phyloP scores from a whole-genome alignment of 257 asterid genomes.

The Fraxinus quadrangulata region DNA sequence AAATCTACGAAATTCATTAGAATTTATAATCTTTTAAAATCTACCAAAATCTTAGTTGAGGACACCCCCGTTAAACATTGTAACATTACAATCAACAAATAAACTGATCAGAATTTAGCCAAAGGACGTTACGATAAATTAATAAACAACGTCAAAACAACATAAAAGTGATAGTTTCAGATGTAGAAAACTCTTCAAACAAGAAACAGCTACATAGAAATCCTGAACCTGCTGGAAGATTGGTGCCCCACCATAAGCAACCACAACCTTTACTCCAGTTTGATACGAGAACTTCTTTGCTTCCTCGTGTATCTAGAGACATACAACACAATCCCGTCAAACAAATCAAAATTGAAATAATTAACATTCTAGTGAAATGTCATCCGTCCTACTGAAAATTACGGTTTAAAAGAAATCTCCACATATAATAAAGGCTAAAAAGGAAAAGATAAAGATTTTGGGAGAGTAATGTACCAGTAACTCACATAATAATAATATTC shows the following conservation, averaged over 20 bases:
- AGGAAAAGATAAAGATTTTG: not conserved
- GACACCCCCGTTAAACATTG: too few relatives aligned
- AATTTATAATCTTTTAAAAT: too few relatives aligned
- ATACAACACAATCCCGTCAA: not conserved
- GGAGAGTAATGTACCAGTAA: not conserved
- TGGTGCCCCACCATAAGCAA: conserved; percentile 79
- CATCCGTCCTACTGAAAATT: not conserved
- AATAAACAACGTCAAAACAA: too few relatives aligned
- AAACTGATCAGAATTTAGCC: not conserved
- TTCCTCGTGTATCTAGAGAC: conserved; percentile 66
- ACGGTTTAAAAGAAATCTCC: not conserved
- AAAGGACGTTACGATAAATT: not conserved
- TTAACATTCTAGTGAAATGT: not conserved
- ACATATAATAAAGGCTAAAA: not conserved
- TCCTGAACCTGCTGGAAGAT: conserved; percentile 51
- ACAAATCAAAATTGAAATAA: not conserved
- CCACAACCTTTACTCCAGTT: conserved; percentile 71
- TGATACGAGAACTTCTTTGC: conserved; percentile 60
- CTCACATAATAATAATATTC: too few relatives aligned
- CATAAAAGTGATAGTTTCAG: not conserved
- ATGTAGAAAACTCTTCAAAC: not conserved
- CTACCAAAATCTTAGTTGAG: too few relatives aligned
- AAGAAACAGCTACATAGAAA: not conserved
- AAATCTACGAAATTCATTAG: too few relatives aligned
- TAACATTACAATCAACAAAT: not conserved